Evolutionary conservation across 768 basidiomycete species (phyloP).

Genomic region (Suillus tomentosus): DNA sequence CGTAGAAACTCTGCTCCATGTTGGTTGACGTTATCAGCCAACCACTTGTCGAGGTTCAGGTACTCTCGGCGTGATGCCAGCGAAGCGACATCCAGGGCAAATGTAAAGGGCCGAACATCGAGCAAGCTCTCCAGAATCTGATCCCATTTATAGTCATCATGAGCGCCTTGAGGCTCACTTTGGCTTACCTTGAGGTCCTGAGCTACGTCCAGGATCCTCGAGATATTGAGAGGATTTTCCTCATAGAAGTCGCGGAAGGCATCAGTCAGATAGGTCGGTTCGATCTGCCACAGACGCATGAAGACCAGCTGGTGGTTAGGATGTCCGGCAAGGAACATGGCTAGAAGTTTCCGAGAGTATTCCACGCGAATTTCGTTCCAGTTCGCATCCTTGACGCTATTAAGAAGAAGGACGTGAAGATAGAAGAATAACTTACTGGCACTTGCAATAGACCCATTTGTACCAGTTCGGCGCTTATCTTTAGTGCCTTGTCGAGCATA

Average conservation of each 20-base stretch:
- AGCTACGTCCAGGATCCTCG: slow-evolving; percentile 91
- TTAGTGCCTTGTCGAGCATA: slow-evolving; percentile 91
- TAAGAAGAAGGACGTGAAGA: slow-evolving; percentile 11
- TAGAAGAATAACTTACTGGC: slow-evolving; percentile 56
- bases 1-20: slow-evolving; percentile 88
- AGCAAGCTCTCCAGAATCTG: slow-evolving; percentile 93
- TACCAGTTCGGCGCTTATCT: slow-evolving; percentile 91
- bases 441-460: slow-evolving; percentile 92
- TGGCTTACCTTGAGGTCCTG: slow-evolving; percentile 84
- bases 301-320: slow-evolving; percentile 97
- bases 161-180: slow-evolving; percentile 6
- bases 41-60: slow-evolving; percentile 95
- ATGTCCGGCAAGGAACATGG: slow-evolving; percentile 89
- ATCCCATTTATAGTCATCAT: slow-evolving; percentile 10
- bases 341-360: slow-evolving; percentile 80
- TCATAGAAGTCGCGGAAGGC: slow-evolving; percentile 92
- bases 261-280: slow-evolving; percentile 81
- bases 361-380: slow-evolving; percentile 91
- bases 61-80: slow-evolving; percentile 92
- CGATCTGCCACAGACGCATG: slow-evolving; percentile 93
- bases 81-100: slow-evolving; percentile 93
- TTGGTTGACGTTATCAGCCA: slow-evolving; percentile 80
- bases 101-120: slow-evolving; percentile 84
- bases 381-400: slow-evolving; percentile 56
- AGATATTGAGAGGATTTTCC: slow-evolving; percentile 91